phyloP scores from a whole-genome alignment of 371 early-diverging fungal genomes.

The Syncephalastrum racemosum region DNA sequence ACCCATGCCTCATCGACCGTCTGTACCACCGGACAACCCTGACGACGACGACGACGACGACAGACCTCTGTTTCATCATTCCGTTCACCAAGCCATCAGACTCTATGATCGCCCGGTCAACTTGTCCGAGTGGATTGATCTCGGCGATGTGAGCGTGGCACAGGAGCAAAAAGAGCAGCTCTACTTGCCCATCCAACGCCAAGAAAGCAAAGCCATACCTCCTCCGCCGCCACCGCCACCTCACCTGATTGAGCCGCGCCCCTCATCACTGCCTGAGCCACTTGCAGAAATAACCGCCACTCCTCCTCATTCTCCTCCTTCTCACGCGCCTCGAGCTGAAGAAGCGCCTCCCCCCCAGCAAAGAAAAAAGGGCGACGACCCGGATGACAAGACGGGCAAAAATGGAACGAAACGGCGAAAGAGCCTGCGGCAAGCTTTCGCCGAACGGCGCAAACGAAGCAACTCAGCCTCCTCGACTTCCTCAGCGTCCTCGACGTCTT shows the following conservation, averaged over 20 bases:
- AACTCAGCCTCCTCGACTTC: too few species aligned
- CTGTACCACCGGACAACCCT: neutral
- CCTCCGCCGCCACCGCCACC: constrained; percentile 8
- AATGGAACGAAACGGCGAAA: constrained; percentile 3
- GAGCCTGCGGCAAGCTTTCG: constrained; percentile 9
- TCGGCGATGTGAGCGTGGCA: constrained; percentile 34
- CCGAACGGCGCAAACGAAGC: neutral
- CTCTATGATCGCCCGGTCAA: constrained; percentile 46
- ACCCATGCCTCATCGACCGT: constrained; percentile 1
- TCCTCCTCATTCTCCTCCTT: neutral
- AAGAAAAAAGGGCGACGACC: too few species aligned
- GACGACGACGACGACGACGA: neutral
- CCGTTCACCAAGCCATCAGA: constrained; percentile 18
- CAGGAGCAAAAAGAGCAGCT: constrained; percentile 12
- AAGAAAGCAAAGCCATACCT: neutral
- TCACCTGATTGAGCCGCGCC: neutral
- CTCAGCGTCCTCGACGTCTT: too few species aligned
- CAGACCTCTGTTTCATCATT: neutral
- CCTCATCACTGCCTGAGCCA: neutral
- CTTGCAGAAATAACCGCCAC: neutral
- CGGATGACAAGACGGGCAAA: too few species aligned
- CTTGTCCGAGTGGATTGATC: constrained; percentile 48
- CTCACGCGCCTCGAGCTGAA: neutral
- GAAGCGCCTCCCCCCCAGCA: neutral
- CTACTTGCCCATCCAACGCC: neutral